phyloP scores from a whole-genome alignment of 495 filamentous ascomycete species.

The Cairneyella variabilis region DNA sequence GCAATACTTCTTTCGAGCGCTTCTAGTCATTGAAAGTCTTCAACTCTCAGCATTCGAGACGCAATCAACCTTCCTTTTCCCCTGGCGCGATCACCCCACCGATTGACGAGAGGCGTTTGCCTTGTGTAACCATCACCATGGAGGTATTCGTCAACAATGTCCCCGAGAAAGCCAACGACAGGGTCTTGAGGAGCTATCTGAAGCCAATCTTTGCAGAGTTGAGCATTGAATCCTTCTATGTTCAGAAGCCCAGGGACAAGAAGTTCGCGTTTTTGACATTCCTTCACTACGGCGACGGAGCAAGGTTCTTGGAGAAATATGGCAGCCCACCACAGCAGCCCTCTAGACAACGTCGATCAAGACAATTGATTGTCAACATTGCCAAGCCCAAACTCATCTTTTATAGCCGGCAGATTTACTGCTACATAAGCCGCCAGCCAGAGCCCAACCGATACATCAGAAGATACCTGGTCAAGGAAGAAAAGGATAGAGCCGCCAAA shows the following conservation, averaged over 20 bases:
- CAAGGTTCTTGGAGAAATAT: slow-evolving; percentile 32
- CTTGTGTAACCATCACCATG: slow-evolving; percentile 26
- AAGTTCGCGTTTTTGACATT: slow-evolving; percentile 35
- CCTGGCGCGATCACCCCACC: too few relatives aligned
- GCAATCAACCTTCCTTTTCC: too few relatives aligned
- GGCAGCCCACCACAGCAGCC: slow-evolving; percentile 24
- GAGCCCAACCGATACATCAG: slow-evolving; percentile 35
- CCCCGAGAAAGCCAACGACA: slow-evolving; percentile 30
- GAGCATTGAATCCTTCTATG: slow-evolving; percentile 30
- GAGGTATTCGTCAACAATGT: slow-evolving; percentile 40
- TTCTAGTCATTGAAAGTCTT: too few relatives aligned
- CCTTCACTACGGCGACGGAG: slow-evolving; percentile 26
- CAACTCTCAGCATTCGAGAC: too few relatives aligned
- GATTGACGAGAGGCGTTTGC: too few relatives aligned
- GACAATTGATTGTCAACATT: neutral
- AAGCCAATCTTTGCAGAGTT: slow-evolving; percentile 29
- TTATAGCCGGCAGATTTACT: slow-evolving; percentile 35
- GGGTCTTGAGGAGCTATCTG: slow-evolving; percentile 34
- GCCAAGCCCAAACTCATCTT: slow-evolving; percentile 33
- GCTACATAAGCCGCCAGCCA: slow-evolving; percentile 38
- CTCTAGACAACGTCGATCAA: neutral
- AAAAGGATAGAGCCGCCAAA: slow-evolving; percentile 20
- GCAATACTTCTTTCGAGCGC: too few relatives aligned
- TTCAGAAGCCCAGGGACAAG: slow-evolving; percentile 32
- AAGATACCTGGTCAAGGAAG: slow-evolving; percentile 34